Evolutionary conservation across 2,329 filamentous ascomycete genomes (phyloP), one percentile per base, ranked within the genome.

Genomic region (Penicillium sp.): DNA sequence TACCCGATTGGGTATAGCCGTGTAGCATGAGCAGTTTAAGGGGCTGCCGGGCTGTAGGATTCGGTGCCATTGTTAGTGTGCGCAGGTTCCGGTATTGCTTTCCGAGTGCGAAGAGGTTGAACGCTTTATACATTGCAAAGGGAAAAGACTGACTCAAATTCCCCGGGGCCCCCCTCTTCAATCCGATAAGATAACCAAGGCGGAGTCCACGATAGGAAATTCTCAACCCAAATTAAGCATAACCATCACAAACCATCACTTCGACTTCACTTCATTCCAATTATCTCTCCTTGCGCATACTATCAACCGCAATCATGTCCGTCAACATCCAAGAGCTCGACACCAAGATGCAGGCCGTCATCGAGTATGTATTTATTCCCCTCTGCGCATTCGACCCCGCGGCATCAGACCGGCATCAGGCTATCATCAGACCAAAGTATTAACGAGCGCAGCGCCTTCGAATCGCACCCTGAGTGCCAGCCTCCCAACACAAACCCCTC

Each of bases 1-100:
- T 75, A 4, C 92, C 92, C 27, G 90, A 95, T 79, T 97, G 93
- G 7, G 93, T 96, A 82, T 87, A 97, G 73, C 93, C 89, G 66
- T 92, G 89, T 27, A 92, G 81, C 88, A 92, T 90, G 42, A 92
- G 79, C 59, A 92, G 86, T 72, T 86, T 90, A 51, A 79, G 70
- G 7, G 73, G 70, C 41, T 67, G 57, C 41, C 64, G 64, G 47
- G 55, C 34, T 9, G 56, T 29, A n/a, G 53, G 51, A 2, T 54
- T 60, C 4, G 59, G 53, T 6, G 57, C 57, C 62, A 65, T 66
- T 48, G 54, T 58, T 16, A 40, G 24, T 41, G 38, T 40, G 7
- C n/a, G 38, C 9, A 50, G 13, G 31, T 18, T 42, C 22, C 45
- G 36, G 38, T 29, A 22, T 2, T 49, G 47, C 7, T 48, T 22